phyloP scores from a whole-genome alignment of 2,329 filamentous ascomycete species.

The Colletotrichum tropicicola region DNA sequence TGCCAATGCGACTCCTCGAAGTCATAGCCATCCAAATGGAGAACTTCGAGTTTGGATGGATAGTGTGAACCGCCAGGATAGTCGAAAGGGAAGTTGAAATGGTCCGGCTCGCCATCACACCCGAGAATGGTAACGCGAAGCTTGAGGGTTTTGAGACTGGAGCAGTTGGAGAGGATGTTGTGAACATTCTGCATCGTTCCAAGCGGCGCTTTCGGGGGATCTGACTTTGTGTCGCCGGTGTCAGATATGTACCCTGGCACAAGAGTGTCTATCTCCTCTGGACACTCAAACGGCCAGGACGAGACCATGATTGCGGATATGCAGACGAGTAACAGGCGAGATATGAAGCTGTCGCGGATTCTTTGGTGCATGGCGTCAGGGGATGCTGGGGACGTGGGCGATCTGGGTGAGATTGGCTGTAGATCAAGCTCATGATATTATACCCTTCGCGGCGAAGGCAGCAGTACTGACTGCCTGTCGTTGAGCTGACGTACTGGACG shows the following conservation, averaged over 20 bases:
- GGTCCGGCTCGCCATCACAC: neutral
- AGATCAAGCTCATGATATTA: too few species aligned
- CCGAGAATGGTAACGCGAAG: neutral
- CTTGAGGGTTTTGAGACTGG: neutral
- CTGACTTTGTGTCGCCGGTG: neutral
- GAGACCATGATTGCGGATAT: neutral
- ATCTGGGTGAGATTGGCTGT: too few species aligned
- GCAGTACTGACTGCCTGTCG: too few species aligned
- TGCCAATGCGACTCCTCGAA: neutral
- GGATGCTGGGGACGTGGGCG: too few species aligned
- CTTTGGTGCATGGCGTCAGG: too few species aligned
- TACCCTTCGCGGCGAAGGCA: too few species aligned
- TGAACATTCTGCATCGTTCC: neutral
- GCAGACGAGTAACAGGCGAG: too few species aligned
- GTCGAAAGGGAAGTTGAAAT: neutral
- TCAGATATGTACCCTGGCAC: neutral
- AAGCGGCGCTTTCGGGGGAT: neutral
- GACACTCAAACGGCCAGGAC: neutral
- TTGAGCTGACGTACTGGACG: too few species aligned
- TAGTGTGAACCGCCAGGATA: neutral
- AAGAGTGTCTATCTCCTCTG: neutral
- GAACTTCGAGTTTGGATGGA: neutral
- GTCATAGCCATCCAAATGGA: neutral
- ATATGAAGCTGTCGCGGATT: too few species aligned
- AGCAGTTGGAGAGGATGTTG: neutral